Evolutionary conservation across 805 yeast species (phyloP), one percentile per base, ranked within the genome.

Genomic region (Suhomyces tanzawaensis): DNA sequence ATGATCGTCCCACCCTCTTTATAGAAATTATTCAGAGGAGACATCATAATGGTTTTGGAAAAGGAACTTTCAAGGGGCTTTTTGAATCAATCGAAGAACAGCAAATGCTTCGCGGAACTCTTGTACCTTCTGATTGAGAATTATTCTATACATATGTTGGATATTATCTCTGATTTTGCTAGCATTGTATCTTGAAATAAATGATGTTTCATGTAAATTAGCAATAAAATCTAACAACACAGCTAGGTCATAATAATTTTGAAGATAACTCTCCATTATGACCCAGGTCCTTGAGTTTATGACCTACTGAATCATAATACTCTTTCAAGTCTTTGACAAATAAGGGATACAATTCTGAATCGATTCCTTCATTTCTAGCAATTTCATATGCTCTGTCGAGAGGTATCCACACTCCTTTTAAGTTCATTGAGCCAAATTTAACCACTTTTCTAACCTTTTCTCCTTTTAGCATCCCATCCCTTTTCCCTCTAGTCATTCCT

Each of bases 1-100:
- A 76, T 44, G 90, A 82, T 51, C 69, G 95, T 26, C 96, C 96
- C 19, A 85, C 95, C 0, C 69, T 86, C 31, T 87, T 87, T 54
- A 66, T 87, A 46, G 95, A 87, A 57, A 73, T 87, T 17, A 87
- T 87, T 45, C 93, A 87, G 60, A 72, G 95, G 43, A 69, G 73
- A 49, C 82, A 85, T 51, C 90, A 85, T 55, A 74, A 81, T 43
- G 96, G 96, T 0, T 87, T 87, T 60, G 96, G 95, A 1, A 88
- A 88, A 34, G 95, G 95, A 2, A 87, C 89, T 44, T 87, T 87
- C 65, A 83, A 79, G 55, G 85, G 93, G 0, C 64, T 88, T 26
- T 87, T 85, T 53, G 90, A 86, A 53, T 77, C 84, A 5, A 79
- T 87, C 40, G 96, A 87, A 57, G 71, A 71, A n/a, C 90, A 85